These are phyloP conservation scores for Colletotrichum sp. DNA, from an alignment of 2,329 filamentous ascomycete genomes.

Conservation along the genomic window DNA sequence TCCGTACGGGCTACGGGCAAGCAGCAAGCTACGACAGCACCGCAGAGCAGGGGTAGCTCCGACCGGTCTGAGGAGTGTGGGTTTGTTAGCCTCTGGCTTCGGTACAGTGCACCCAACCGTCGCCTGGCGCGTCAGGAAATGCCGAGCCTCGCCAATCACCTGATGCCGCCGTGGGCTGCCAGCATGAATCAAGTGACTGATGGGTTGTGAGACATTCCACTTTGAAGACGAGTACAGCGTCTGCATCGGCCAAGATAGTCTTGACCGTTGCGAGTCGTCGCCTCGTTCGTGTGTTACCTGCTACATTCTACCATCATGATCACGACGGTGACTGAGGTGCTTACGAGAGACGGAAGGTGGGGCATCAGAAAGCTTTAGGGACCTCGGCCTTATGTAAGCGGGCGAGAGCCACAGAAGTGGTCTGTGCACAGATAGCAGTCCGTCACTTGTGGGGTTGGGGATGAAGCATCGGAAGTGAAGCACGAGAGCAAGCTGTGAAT, in stretches of 20 bases:
- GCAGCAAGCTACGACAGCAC: neutral
- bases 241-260: neutral
- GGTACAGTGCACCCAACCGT: neutral
- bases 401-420: neutral
- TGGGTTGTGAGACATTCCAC: conserved; percentile 22
- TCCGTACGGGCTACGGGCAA: neutral
- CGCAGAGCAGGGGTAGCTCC: neutral
- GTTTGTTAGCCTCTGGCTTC: neutral
- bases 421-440: neutral
- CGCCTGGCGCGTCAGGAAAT: conserved; percentile 5
- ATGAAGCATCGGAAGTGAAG: neutral
- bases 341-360: neutral
- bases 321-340: neutral
- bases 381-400: neutral
- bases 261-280: neutral
- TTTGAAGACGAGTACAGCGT: neutral
- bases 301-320: neutral
- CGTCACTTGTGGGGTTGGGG: neutral
- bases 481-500: neutral
- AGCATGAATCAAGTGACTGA: conserved; percentile 24
- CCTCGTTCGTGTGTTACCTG: neutral
- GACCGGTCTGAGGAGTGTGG: neutral
- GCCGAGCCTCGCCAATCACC: conserved; percentile 23
- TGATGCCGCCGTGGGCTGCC: conserved; percentile 17
- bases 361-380: neutral